These are phyloP conservation scores for Mycena latifolia DNA, from an alignment of 768 basidiomycete species.

Conservation along the genomic window DNA sequence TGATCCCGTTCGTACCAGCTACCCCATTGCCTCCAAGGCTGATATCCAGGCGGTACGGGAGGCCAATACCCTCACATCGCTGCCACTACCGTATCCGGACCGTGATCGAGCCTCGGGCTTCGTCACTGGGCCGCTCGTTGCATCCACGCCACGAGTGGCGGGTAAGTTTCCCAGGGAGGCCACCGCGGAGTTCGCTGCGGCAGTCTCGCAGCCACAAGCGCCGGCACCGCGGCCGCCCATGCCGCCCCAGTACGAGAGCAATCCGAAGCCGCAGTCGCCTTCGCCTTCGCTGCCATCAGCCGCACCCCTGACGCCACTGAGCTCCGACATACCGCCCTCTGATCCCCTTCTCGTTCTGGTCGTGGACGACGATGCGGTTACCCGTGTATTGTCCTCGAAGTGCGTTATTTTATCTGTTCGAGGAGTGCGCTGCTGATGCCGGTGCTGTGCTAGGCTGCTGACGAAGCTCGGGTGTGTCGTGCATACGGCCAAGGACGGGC, in stretches of 20 bases:
- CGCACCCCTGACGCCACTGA: conserved; percentile 15
- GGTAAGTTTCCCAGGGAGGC: background rate
- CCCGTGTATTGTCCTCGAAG: conserved; percentile 41
- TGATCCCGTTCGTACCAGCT: background rate
- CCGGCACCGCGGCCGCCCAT: conserved; percentile 3
- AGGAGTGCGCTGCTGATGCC: background rate
- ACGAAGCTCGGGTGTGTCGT: conserved; percentile 51
- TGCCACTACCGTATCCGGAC: background rate
- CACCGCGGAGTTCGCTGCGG: background rate
- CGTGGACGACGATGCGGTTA: conserved; percentile 52
- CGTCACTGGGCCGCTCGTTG: conserved; percentile 4
- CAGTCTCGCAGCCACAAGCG: background rate
- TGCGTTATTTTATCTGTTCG: conserved; percentile 1
- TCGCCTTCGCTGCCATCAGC: conserved; percentile 20
- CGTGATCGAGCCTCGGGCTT: conserved; percentile 12
- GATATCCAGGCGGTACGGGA: conserved; percentile 27
- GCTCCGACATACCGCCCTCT: conserved; percentile 6
- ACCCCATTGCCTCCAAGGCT: conserved; percentile 28
- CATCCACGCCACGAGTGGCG: background rate
- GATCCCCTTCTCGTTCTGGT: conserved; percentile 43
- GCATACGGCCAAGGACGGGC: conserved; percentile 51
- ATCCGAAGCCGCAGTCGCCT: conserved; percentile 1
- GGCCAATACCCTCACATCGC: conserved; percentile 19
- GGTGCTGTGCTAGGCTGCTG: conserved; percentile 41
- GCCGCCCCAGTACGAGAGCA: conserved; percentile 26